Base-by-base conservation (phyloP, 2,329 filamentous ascomycete genomes). In the Colletotrichum eremochloae region DNA sequence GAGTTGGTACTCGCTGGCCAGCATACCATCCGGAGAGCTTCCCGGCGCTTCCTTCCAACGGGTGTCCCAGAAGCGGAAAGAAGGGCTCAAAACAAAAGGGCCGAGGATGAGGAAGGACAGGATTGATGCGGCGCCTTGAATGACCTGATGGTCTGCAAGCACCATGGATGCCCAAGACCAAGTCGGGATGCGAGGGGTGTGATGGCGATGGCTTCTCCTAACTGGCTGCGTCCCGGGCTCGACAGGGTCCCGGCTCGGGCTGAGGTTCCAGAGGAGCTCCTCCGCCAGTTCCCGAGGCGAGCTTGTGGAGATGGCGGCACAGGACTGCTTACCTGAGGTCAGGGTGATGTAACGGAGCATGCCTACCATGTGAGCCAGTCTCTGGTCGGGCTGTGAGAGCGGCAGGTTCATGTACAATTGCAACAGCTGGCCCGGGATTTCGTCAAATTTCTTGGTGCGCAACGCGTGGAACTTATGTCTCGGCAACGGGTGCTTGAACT, bases 161-260 rank as follows among this genome's bases (percentile, higher is more conserved):
- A 64, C 40, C 60, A 69, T 69, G 52, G 67, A 69, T 31, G 52
- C 67, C 67, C 67, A 69, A 15, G 67, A 69, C 67, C 67, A 69
- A 3, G 58, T 64, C 3, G 67, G 67, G n/a, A 69, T 65, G 11
- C n/a, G 29, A n/a, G 18, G 20, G 29, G 46, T 64, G 31, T 63
- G 60, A 64, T 42, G 33, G 2, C 61, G 67, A 18, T 57, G 56
- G 38, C 40, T 46, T 61, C 40, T 48, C 40, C 14, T 3, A 6
- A 12, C 31, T 8, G 5, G 3, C 31, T 1, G 7, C 4, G 31
- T 9, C 8, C 12, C 31, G 20, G 1, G 7, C 9, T 18, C 36
- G 14, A 12, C 2, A 33, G 15, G 18, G 9, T 9, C 24, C 50
- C 1, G n/a, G 18, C 6, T 5, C 5, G 46, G 18, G 6, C n/a